A percentile compares a stretch with the other conserved stretches of the same genome.
These are phyloP conservation scores for Pythium utonaiense DNA, from an alignment of 352 stramenopile genomes.

Conservation along the genomic window DNA sequence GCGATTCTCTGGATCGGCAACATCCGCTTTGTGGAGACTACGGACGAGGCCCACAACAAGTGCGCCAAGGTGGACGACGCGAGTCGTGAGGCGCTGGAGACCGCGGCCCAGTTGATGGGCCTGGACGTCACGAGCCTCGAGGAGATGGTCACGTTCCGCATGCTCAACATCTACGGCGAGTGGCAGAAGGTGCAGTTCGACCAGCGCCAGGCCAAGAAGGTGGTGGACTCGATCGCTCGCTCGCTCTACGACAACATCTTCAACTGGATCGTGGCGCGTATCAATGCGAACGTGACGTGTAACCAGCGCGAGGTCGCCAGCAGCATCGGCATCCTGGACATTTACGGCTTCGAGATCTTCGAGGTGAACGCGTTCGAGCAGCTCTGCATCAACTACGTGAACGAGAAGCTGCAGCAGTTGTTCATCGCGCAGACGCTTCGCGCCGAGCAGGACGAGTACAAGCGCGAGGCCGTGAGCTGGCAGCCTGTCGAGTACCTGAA, in stretches of 20 bases:
- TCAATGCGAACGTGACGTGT: conserved; percentile 83
- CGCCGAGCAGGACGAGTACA: conserved; percentile 78
- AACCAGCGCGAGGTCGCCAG: conserved; percentile 58
- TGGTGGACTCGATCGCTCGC: conserved; percentile 81
- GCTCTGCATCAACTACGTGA: conserved; percentile 90
- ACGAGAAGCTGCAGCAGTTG: conserved; percentile 85
- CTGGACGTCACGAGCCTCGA: conserved; percentile 62
- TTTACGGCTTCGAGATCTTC: conserved; percentile 91
- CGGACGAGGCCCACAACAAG: conserved; percentile 74
- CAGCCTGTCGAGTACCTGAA: conserved; percentile 81
- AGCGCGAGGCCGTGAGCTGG: conserved; percentile 68
- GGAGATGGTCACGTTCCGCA: conserved; percentile 70
- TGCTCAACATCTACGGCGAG: conserved; percentile 75
- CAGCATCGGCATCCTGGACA: conserved; percentile 87
- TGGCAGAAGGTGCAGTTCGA: conserved; percentile 79
- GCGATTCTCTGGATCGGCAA: conserved; percentile 85
- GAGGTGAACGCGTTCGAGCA: conserved; percentile 90
- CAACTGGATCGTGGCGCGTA: conserved; percentile 81
- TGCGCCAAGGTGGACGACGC: conserved; percentile 55
- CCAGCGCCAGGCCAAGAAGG: conserved; percentile 72
- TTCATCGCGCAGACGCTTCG: conserved; percentile 86
- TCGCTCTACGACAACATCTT: conserved; percentile 90
- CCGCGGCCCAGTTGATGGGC: conserved; percentile 57
- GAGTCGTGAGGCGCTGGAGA: conserved; percentile 51
- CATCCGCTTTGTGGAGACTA: conserved; percentile 73